phyloP scores from a whole-genome alignment of 2,329 filamentous ascomycete genomes.

The Endothia cerciana region DNA sequence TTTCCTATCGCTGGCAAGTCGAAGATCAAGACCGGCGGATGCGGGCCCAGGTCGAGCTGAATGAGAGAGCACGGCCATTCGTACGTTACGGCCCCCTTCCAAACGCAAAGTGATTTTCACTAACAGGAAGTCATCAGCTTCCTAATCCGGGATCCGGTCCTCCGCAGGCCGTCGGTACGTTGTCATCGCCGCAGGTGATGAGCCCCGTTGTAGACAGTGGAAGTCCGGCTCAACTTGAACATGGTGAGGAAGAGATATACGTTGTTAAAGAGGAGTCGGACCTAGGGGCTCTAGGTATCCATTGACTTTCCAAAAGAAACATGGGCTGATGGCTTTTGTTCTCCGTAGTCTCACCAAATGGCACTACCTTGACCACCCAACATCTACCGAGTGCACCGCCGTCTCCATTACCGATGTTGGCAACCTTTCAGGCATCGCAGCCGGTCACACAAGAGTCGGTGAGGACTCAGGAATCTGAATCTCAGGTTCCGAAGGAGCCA shows the following conservation, averaged over 20 bases:
- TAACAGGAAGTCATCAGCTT: constrained; percentile 14
- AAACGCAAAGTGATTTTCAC: background rate
- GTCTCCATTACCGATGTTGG: constrained; percentile 29
- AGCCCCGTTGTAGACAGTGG: constrained; percentile 1
- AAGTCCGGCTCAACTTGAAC: constrained; percentile 13
- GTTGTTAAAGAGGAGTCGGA: constrained; percentile 14
- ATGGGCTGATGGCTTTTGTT: constrained; percentile 33
- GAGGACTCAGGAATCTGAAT: constrained; percentile 14
- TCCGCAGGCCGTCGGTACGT: constrained; percentile 26
- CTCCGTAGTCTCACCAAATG: constrained; percentile 27
- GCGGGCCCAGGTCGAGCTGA: constrained; percentile 48
- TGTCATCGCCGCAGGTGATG: constrained; percentile 4
- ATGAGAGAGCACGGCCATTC: constrained; percentile 49
- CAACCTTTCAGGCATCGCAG: constrained; percentile 9
- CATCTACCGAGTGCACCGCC: constrained; percentile 20
- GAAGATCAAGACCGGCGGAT: constrained; percentile 58
- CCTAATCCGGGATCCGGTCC: background rate
- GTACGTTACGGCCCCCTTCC: constrained; percentile 35
- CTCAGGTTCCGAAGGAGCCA: constrained; percentile 27
- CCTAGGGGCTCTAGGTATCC: constrained; percentile 26
- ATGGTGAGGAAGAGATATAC: constrained; percentile 11
- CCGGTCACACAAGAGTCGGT: constrained; percentile 2
- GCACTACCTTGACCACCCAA: constrained; percentile 21
- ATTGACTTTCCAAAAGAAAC: constrained; percentile 18
- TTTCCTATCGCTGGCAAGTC: constrained; percentile 61